phyloP scores from a whole-genome alignment of 176 grass and related monocot genomes.

The Eleusine indica region DNA sequence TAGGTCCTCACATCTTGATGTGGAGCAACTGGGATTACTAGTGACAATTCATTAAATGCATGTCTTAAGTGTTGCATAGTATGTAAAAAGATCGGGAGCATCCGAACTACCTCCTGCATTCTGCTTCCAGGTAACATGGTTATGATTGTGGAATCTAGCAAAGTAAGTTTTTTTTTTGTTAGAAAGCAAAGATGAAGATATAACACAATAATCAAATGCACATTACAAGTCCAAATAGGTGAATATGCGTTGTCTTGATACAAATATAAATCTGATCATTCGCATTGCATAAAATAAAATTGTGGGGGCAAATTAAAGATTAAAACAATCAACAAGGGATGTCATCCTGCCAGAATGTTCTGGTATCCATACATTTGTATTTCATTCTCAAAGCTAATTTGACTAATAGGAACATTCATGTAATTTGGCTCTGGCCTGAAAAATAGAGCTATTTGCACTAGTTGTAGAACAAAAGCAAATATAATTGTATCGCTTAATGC shows the following conservation, averaged over 20 bases:
- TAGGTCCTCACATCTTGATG: slow-evolving; percentile 65
- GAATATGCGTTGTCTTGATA: slow-evolving; percentile 23
- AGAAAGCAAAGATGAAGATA: slow-evolving; percentile 24
- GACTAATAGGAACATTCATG: background rate
- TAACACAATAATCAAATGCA: slow-evolving; percentile 29
- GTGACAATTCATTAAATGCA: slow-evolving; percentile 57
- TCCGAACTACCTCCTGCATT: slow-evolving; percentile 85
- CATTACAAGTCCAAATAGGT: slow-evolving; percentile 17
- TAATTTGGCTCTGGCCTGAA: background rate
- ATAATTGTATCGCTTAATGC: background rate
- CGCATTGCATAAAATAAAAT: slow-evolving; percentile 13
- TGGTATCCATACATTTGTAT: slow-evolving; percentile 23
- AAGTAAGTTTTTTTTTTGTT: slow-evolving; percentile 37
- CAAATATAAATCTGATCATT: slow-evolving; percentile 8
- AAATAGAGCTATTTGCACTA: background rate
- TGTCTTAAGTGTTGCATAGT: slow-evolving; percentile 63
- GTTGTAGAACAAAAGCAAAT: background rate
- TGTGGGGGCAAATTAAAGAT: slow-evolving; percentile 15
- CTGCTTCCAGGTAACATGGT: slow-evolving; percentile 92
- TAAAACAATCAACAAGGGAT: slow-evolving; percentile 20
- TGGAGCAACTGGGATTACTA: slow-evolving; percentile 88
- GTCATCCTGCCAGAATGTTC: slow-evolving; percentile 9
- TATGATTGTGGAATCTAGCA: slow-evolving; percentile 77
- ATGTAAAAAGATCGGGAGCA: slow-evolving; percentile 84
- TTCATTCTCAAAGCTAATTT: slow-evolving; percentile 25